Evolutionary conservation across 2,329 filamentous ascomycete species (phyloP), one percentile per base, ranked within the genome.

Genomic region (Colletotrichum cordylinicola): DNA sequence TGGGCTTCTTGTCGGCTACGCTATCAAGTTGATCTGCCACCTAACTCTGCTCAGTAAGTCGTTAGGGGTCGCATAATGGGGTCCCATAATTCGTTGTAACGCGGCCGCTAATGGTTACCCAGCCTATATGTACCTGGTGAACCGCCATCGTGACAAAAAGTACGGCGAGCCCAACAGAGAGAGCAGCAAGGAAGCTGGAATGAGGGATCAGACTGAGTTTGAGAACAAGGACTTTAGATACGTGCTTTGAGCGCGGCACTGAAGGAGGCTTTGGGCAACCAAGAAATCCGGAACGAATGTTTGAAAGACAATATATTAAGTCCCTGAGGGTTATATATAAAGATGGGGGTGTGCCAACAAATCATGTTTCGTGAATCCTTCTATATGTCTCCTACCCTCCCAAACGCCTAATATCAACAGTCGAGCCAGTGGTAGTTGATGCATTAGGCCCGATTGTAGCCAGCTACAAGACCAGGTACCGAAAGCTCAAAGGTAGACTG

Each of bases 191-290:
- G 84, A 87, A 65, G 82, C 82, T 4, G 85, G 85, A 1, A 87
- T 87, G 84, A 80, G 81, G 67, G 85, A 86, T 70, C 72, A 81
- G 48, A 87, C 85, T 1, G 83, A 86, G 77, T 86, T 86, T 73
- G 82, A 86, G 73, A 87, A 87, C 71, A 86, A 83, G 75, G 81
- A 86, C 33, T 87, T 87, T 69, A 78, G 85, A 58, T 87, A 87
- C 77, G 85, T 87, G 8, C 74, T 83, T 35, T 61, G 12, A 33
- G 6, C 10, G 9, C 18, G n/a, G 13, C n/a, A 21, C 43, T n/a
- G 4, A 6, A 21, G 0, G n/a, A 48, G 43, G 43, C 3, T 21
- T 21, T 10, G 4, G 7, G 18, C 13, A 2, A 10, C 21, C n/a
- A 7, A 48, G 10, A 13, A 3, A 48, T n/a, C 7, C 10, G 9